Conservation (phyloP, 2,329 filamentous ascomycete genomes). For the Alternaria sp. region DNA sequence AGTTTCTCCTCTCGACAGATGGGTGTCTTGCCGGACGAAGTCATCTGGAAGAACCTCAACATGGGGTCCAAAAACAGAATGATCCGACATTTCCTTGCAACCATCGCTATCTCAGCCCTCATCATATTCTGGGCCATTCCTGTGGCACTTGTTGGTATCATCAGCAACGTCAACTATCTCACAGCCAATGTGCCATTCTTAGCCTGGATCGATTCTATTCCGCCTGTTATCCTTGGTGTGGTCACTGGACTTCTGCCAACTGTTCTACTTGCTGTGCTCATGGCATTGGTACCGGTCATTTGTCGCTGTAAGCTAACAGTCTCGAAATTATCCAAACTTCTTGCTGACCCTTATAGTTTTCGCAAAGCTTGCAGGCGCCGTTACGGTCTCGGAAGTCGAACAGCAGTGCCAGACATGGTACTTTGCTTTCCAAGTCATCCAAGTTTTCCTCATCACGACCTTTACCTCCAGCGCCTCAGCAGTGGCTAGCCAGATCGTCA, state of each 20-base stretch:
- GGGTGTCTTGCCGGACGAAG: slow-evolving; percentile 56
- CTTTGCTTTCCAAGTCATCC: slow-evolving; percentile 89
- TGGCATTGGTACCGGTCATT: slow-evolving; percentile 56
- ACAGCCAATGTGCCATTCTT: slow-evolving; percentile 50
- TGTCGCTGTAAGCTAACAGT: slow-evolving; percentile 31
- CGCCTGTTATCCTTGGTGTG: slow-evolving; percentile 52
- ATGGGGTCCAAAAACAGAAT: slow-evolving; percentile 46
- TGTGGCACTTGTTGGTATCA: slow-evolving; percentile 53
- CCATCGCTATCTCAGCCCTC: slow-evolving; percentile 51
- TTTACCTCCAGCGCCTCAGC: slow-evolving; percentile 80
- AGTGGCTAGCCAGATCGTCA: slow-evolving; percentile 61
- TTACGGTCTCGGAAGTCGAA: slow-evolving; percentile 57
- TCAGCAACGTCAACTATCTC: slow-evolving; percentile 57
- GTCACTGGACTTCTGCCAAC: slow-evolving; percentile 58
- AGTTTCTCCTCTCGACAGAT: slow-evolving; percentile 53
- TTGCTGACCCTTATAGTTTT: slow-evolving; percentile 25
- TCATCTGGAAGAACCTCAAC: slow-evolving; percentile 58
- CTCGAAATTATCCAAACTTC: neutral
- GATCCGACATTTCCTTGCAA: slow-evolving; percentile 43
- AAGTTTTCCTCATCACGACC: slow-evolving; percentile 91
- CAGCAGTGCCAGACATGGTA: slow-evolving; percentile 91
- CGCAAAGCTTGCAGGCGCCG: slow-evolving; percentile 47
- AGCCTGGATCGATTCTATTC: slow-evolving; percentile 54
- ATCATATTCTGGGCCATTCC: slow-evolving; percentile 59
- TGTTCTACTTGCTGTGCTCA: slow-evolving; percentile 54